These are phyloP conservation scores for Septoria petroselini DNA, from an alignment of 2,329 filamentous ascomycete species.

Conservation along the genomic window DNA sequence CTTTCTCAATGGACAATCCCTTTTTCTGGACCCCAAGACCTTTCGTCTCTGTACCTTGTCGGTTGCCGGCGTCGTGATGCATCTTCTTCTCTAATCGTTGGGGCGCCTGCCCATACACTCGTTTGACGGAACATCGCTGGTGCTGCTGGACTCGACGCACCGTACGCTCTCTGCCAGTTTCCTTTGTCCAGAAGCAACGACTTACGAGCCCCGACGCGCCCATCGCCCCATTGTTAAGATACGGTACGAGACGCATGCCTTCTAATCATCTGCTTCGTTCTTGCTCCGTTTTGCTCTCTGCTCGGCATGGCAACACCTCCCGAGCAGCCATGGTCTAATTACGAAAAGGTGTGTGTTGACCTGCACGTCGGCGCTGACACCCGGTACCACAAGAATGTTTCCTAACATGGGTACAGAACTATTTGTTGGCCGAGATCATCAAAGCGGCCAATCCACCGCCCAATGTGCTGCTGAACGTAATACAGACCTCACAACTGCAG, in stretches of 20 bases:
- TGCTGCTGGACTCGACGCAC: constrained; percentile 18
- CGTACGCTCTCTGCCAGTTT: constrained; percentile 26
- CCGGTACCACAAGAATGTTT: constrained; percentile 15
- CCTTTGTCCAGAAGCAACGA: constrained; percentile 32
- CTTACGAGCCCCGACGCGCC: constrained; percentile 33
- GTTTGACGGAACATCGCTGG: constrained; percentile 27
- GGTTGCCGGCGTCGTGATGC: constrained; percentile 29
- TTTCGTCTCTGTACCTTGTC: constrained; percentile 26
- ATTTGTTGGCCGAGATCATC: constrained; percentile 52
- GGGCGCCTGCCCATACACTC: constrained; percentile 36
- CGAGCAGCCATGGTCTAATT: constrained; percentile 46
- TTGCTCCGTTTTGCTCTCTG: constrained; percentile 35
- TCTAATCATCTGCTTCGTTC: constrained; percentile 30
- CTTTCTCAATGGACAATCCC: constrained; percentile 23
- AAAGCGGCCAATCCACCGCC: constrained; percentile 48
- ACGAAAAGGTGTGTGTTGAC: constrained; percentile 45
- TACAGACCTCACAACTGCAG: constrained; percentile 44
- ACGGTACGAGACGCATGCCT: constrained; percentile 33
- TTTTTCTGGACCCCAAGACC: constrained; percentile 22
- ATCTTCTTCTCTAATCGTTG: constrained; percentile 29
- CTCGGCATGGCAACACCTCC: constrained; percentile 45
- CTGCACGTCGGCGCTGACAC: constrained; percentile 9
- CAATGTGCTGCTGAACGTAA: constrained; percentile 44
- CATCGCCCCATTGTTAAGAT: constrained; percentile 25
- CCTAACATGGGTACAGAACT: constrained; percentile 34